phyloP scores from a whole-genome alignment of 805 yeast genomes.

The Candida taoyuanica region DNA sequence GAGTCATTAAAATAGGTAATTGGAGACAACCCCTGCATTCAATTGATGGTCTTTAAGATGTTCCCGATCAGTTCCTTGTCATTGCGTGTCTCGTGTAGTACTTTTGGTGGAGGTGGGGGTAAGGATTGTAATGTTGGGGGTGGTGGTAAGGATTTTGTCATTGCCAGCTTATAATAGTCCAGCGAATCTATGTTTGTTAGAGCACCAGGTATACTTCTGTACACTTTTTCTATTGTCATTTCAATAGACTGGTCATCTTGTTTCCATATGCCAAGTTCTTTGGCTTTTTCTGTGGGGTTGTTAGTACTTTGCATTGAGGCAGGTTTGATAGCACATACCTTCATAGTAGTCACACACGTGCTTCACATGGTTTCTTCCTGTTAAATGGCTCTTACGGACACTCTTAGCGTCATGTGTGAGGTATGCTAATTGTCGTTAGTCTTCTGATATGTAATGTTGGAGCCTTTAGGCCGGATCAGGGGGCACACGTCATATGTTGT shows the following conservation, averaged over 20 bases:
- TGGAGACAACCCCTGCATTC: conserved; percentile 1
- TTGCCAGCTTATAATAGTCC: conserved; percentile 19
- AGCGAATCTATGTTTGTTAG: not conserved
- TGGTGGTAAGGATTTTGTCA: conserved; percentile 22
- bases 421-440: conserved; percentile 37
- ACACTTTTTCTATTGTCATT: conserved; percentile 17
- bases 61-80: conserved; percentile 18
- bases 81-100: conserved; percentile 12
- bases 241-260: conserved; percentile 23
- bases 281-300: conserved; percentile 24
- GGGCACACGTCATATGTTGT: no score
- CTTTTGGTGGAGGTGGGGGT: conserved; percentile 26
- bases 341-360: conserved; percentile 75
- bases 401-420: conserved; percentile 86
- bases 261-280: conserved; percentile 31
- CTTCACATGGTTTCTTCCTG: conserved; percentile 72
- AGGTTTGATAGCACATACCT: conserved; percentile 23
- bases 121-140: conserved; percentile 22
- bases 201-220: conserved; percentile 33
- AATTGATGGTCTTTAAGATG: conserved; percentile 20
- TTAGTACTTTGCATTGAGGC: not conserved
- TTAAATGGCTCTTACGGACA: conserved; percentile 74
- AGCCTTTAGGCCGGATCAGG: no score
- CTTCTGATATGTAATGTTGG: no score
- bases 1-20: no score